Evolutionary conservation across 129 eudicot genomes (phyloP), one percentile per base, ranked within the genome.

Genomic region (Ambrosia trifida): DNA sequence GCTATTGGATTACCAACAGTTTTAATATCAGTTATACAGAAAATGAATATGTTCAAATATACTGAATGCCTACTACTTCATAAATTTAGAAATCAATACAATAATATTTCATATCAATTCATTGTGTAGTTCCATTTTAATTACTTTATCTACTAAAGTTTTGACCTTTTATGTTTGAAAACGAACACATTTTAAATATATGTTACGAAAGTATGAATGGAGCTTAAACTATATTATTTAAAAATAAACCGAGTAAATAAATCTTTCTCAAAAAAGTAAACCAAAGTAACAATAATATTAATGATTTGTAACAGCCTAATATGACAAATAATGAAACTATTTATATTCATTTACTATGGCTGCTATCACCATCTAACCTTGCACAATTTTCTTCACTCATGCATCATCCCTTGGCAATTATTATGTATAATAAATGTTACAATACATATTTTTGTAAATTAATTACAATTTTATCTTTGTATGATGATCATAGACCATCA

Each of bases 401-500:
- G 64, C 64, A 57, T 57, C 40, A 57, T 40, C 64, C 64, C 63
- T 10, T 24, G 38, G 35, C 63, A 57, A 28, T 13, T 13, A 4
- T 7, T 31, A 60, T 31, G 36, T 36, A 58, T 72, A 44, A 5
- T 60, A 68, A 28, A 59, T 36, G 54, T 59, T 47, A 68, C 76
- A 47, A 59, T 24, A 30, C 69, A 49, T 56, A 45, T 20, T 58
- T 45, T 3, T 45, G 9, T 59, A 59, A 59, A 63, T 52, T 78
- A 70, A 71, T 78, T 78, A 78, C 82, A 78, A 7, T 53, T 70
- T 50, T 50, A 77, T n/a, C 68, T n/a, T 61, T 78, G 65, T 77
- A 54, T 68, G 54, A 69, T 77, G 54, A 69, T 77, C 71, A 77
- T 60, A 19, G 58, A 76, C 44, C 77, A 41, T 52, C 31, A 68